Conservation (phyloP, 2,329 filamentous ascomycete species). For the Fusarium equiseti region DNA sequence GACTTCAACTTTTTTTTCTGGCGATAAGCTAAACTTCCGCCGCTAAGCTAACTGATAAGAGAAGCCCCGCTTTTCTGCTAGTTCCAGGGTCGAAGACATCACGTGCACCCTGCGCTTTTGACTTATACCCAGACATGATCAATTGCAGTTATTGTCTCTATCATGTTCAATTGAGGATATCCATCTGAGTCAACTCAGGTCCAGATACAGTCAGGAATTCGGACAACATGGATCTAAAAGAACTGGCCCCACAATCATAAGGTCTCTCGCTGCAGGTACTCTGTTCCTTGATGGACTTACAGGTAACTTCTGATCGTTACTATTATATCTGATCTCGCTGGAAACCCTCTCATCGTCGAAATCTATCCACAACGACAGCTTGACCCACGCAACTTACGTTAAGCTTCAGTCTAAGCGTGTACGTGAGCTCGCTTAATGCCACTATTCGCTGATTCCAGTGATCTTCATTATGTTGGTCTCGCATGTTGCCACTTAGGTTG, state of each 20-base stretch:
- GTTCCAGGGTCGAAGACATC: background rate
- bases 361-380: background rate
- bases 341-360: background rate
- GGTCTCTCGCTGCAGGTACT: background rate
- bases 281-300: background rate
- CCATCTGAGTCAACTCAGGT: background rate
- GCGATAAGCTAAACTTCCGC: conserved; percentile 35
- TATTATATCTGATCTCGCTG: background rate
- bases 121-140: background rate
- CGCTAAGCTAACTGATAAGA: conserved; percentile 37
- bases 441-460: background rate
- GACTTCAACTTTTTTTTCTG: conserved; percentile 46
- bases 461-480: background rate
- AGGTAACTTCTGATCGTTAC: background rate
- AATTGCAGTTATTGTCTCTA: background rate
- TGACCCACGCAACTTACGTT: background rate
- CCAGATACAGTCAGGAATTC: background rate
- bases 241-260: background rate
- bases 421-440: background rate
- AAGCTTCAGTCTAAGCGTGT: background rate
- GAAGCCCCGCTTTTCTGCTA: conserved; percentile 4
- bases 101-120: conserved; percentile 16
- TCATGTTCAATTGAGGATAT: background rate
- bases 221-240: background rate
- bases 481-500: conserved; percentile 23